Conservation (phyloP, 345 rosid genomes). For the Eucalyptus fibrosa region DNA sequence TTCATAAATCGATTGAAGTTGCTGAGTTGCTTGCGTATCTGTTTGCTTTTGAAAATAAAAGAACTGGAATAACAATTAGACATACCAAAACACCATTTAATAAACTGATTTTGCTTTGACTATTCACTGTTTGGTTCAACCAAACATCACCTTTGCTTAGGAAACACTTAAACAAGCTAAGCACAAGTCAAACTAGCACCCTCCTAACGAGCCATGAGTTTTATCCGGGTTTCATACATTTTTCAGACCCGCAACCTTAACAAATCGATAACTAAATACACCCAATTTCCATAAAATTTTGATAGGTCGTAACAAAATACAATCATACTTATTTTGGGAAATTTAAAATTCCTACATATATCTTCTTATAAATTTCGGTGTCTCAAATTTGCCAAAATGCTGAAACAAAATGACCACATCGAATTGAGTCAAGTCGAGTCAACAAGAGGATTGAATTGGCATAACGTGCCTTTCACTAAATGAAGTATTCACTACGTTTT, state of each 20-base stretch:
- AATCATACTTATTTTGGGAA: accelerated
- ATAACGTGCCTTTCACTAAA: neutral
- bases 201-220: neutral
- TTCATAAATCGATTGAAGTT: too few species aligned
- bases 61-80: too few species aligned
- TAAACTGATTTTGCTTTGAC: too few species aligned
- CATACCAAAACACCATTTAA: too few species aligned
- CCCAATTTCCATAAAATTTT: neutral
- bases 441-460: neutral
- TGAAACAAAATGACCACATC: accelerated
- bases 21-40: too few species aligned
- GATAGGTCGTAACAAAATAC: neutral
- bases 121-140: too few species aligned
- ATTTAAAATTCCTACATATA: neutral
- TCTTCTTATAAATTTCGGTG: neutral
- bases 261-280: neutral
- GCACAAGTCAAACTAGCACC: neutral
- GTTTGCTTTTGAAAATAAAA: too few species aligned
- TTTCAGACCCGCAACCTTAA: neutral
- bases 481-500: neutral
- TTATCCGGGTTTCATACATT: neutral
- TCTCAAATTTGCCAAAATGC: neutral
- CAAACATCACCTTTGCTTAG: neutral
- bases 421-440: neutral
- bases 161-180: neutral